phyloP scores from a whole-genome alignment of 2,329 filamentous ascomycete genomes.

The Colletotrichum filicis region DNA sequence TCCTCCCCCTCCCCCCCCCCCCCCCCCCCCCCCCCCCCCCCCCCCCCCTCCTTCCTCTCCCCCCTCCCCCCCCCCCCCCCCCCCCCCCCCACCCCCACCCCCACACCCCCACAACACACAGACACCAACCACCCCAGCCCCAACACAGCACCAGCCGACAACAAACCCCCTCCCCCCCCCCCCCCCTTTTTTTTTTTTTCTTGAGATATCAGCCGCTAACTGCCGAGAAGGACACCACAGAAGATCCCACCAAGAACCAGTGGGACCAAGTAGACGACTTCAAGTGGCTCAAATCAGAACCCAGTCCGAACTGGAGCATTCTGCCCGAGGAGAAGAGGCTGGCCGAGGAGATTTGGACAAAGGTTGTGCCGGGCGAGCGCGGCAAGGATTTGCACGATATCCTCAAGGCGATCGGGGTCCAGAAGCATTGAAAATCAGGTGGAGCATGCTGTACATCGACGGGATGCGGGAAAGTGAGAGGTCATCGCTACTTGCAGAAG shows the following conservation, averaged over 20 bases:
- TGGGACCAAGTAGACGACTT: conserved; percentile 97
- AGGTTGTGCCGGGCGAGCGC: conserved; percentile 72
- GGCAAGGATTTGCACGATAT: conserved; percentile 74
- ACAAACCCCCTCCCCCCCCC: too few species aligned
- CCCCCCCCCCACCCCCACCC: too few species aligned
- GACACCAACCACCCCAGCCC: too few species aligned
- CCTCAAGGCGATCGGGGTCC: conserved; percentile 62
- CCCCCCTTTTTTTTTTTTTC: too few species aligned
- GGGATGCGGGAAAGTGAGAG: neutral
- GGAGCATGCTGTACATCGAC: neutral
- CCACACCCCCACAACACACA: too few species aligned
- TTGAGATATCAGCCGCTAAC: conserved; percentile 8
- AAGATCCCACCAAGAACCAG: conserved; percentile 64
- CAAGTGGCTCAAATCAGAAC: conserved; percentile 90
- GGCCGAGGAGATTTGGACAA: conserved; percentile 73
- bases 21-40: fast-evolving
- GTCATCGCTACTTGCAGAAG: neutral
- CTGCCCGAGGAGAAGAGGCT: conserved; percentile 71
- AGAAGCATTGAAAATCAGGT: conserved; percentile 28
- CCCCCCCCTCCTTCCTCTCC: too few species aligned
- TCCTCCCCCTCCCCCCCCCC: too few species aligned
- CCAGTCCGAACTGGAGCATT: conserved; percentile 88
- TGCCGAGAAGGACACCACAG: conserved; percentile 40
- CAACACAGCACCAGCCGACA: too few species aligned
- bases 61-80: fast-evolving